These are phyloP conservation scores for Coemansia sp. DNA, from an alignment of 192 early-diverging fungal species.

Conservation along the genomic window DNA sequence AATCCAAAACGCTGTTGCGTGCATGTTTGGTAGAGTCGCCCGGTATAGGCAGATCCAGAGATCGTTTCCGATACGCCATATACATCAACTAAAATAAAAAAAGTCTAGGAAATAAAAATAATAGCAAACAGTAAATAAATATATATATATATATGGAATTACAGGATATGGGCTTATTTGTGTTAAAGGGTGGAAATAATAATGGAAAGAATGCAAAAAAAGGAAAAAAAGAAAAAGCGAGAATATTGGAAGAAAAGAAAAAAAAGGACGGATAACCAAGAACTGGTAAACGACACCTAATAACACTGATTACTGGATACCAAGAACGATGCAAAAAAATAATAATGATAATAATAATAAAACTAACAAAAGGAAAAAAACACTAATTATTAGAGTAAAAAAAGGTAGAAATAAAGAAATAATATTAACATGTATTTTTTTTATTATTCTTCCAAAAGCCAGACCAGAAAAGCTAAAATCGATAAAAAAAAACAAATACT, in stretches of 20 bases:
- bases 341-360: background rate
- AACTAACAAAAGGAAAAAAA: conserved; percentile 5
- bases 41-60: conserved; percentile 39
- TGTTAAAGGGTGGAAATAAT: background rate
- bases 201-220: conserved; percentile 8
- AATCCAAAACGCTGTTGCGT: conserved; percentile 8
- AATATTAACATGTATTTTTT: background rate
- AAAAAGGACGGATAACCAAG: background rate
- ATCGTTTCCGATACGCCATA: conserved; percentile 55
- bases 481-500: conserved; percentile 3
- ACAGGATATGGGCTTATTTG: no score
- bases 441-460: background rate
- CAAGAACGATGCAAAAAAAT: background rate
- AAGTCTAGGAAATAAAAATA: no score
- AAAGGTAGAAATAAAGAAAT: background rate
- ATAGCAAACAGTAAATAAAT: background rate
- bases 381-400: background rate
- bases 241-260: conserved; percentile 10
- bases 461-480: conserved; percentile 2
- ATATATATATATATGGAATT: no score
- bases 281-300: no score
- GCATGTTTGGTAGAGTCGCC: conserved; percentile 32
- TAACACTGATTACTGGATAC: background rate
- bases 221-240: conserved; percentile 4
- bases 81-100: conserved; percentile 26